phyloP scores from a whole-genome alignment of 768 basidiomycete genomes.

The Tricholoma bakamatsutake region DNA sequence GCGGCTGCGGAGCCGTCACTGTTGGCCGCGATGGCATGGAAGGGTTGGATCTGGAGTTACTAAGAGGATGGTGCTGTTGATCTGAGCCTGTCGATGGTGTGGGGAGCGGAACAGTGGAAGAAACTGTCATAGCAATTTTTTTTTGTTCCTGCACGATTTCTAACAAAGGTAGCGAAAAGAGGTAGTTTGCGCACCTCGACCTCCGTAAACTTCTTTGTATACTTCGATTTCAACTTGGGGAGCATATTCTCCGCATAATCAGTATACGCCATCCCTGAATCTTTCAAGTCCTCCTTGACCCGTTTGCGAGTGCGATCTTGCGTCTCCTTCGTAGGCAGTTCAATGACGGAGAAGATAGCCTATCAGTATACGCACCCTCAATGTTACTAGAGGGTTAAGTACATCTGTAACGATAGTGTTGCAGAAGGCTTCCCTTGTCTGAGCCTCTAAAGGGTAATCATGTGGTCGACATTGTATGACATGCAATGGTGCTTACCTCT shows the following conservation, averaged over 20 bases:
- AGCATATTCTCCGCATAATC: slow-evolving; percentile 79
- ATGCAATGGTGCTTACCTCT: slow-evolving; percentile 44
- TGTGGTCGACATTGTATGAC: slow-evolving; percentile 2
- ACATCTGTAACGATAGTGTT: slow-evolving; percentile 65
- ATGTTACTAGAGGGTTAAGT: slow-evolving; percentile 56
- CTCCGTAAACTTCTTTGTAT: slow-evolving; percentile 81
- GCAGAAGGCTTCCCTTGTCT: slow-evolving; percentile 76
- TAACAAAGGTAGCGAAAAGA: slow-evolving; percentile 1
- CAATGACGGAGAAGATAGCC: not conserved
- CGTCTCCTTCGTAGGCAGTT: slow-evolving; percentile 51
- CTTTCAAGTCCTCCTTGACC: slow-evolving; percentile 87
- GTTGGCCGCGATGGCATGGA: slow-evolving; percentile 42
- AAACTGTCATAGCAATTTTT: slow-evolving; percentile 33
- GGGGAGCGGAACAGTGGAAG: slow-evolving; percentile 26
- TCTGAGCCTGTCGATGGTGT: slow-evolving; percentile 30
- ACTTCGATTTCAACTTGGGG: slow-evolving; percentile 74
- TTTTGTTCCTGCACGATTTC: slow-evolving; percentile 55
- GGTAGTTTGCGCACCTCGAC: slow-evolving; percentile 56
- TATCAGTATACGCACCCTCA: slow-evolving; percentile 48
- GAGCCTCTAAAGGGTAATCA: slow-evolving; percentile 52
- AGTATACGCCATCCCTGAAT: slow-evolving; percentile 65
- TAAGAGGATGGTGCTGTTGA: slow-evolving; percentile 21
- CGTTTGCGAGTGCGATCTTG: slow-evolving; percentile 90
- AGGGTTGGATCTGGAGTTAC: slow-evolving; percentile 40
- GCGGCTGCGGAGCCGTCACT: slow-evolving; percentile 67